phyloP scores from a whole-genome alignment of 306 rosid species.

The Rosa rugosa region DNA sequence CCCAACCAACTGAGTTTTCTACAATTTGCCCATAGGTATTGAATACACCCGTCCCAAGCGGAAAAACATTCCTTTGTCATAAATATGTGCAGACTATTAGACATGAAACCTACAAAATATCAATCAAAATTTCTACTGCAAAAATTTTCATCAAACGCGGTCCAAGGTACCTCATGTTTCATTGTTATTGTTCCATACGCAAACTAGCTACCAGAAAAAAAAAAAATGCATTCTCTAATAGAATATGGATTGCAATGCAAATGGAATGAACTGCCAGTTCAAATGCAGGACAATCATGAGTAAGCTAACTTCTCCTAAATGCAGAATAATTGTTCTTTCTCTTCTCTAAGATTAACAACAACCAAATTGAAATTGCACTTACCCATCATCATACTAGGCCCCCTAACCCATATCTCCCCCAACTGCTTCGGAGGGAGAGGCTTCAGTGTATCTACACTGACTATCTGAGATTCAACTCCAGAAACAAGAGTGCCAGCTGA shows the following conservation, averaged over 20 bases:
- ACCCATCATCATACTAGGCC: constrained; percentile 91
- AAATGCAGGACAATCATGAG: not conserved
- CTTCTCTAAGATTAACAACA: too few relatives aligned
- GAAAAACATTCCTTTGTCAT: not conserved
- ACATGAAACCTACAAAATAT: not conserved
- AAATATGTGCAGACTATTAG: not conserved
- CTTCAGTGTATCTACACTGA: constrained; percentile 72
- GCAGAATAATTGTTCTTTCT: not conserved
- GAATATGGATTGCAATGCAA: not conserved
- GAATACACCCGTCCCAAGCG: not conserved
- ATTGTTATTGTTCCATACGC: not conserved
- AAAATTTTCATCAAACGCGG: not conserved
- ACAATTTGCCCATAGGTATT: not conserved
- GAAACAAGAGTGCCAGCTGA: constrained; percentile 69
- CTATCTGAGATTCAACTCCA: constrained; percentile 76
- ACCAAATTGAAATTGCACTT: not conserved
- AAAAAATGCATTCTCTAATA: not conserved
- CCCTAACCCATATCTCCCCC: constrained; percentile 95
- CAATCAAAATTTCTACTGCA: not conserved
- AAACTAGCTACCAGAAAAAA: not conserved
- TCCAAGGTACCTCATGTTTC: not conserved
- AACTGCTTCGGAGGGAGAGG: constrained; percentile 79
- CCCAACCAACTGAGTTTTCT: not conserved
- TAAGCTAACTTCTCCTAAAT: not conserved
- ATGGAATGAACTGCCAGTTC: not conserved